phyloP scores from a whole-genome alignment of 148 eudicot genomes.

The Nepenthes gracilis region DNA sequence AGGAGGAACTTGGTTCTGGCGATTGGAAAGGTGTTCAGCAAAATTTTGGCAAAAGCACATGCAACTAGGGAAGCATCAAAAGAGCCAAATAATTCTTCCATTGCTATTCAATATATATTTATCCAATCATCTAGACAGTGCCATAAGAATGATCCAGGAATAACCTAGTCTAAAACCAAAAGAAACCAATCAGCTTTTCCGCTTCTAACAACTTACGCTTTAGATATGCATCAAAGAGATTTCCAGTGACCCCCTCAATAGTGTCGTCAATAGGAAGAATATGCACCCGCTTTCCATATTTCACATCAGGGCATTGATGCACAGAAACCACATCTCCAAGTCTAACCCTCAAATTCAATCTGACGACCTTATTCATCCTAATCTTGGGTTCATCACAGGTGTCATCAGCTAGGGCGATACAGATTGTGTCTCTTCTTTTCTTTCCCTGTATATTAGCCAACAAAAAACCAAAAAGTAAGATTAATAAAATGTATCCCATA shows the following conservation, averaged over 20 bases:
- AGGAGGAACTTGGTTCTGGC: too few species aligned
- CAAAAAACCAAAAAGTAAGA: neutral
- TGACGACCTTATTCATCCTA: constrained; percentile 78
- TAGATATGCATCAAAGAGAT: constrained; percentile 71
- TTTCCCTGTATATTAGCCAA: constrained; percentile 38
- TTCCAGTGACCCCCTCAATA: constrained; percentile 78
- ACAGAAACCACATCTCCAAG: constrained; percentile 86
- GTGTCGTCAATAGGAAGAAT: constrained; percentile 87
- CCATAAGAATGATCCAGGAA: neutral
- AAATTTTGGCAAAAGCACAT: too few species aligned
- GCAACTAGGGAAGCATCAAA: too few species aligned
- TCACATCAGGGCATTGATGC: constrained; percentile 82
- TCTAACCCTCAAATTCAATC: constrained; percentile 72
- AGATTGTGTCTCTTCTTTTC: constrained; percentile 85
- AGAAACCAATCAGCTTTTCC: neutral
- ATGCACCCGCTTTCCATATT: constrained; percentile 83
- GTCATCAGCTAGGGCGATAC: constrained; percentile 92
- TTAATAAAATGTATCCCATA: too few species aligned
- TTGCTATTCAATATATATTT: too few species aligned
- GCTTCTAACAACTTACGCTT: constrained; percentile 44
- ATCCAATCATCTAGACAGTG: too few species aligned
- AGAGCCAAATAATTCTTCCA: neutral
- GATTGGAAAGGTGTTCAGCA: too few species aligned
- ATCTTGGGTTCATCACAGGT: constrained; percentile 74
- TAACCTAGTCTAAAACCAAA: neutral